Evolutionary conservation across 192 early-diverging fungal species (phyloP), one percentile per base, ranked within the genome.

Genomic region (Coemansia sp.): DNA sequence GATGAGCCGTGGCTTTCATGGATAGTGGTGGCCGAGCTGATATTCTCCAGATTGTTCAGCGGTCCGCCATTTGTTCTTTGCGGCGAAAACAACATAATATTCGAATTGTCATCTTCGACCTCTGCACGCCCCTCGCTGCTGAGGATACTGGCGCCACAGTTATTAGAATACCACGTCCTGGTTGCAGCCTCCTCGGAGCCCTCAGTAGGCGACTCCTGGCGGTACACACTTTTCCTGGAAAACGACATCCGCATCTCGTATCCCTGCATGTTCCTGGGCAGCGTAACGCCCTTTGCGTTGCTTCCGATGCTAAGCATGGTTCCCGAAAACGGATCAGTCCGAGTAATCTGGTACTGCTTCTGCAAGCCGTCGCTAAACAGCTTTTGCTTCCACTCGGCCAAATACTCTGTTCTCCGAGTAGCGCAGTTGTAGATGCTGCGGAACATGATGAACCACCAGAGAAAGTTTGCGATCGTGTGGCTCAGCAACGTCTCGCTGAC

Each of bases 401-500:
- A 46, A 19, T 74, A 77, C 56, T 47, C 34, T 11, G 65, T 28
- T 9, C 81, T 64, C 6, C 69, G 65, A 28, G 72, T 50, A 1
- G 75, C 68, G 58, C 74, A 78, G 30, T 69, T 74, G 45, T 68
- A 72, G 34, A 82, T 69, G 48, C 75, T 59, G 25, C 39, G 55
- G 63, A 61, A 77, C 81, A 82, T 82, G 48, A 82, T 82, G 32
- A 70, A 82, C 81, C 81, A 82, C 71, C 75, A 78, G 6, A 82
- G 54, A 24, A 78, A 70, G 34, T 77, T 77, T 36, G 68, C 56
- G n/a, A 77, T 52, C 3, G 67, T 13, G 27, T 78, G 71, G 45
- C 69, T 74, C 4, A 58, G 2, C 42, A 82, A 13, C 0, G 71
- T 70, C 58, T 78, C 68, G 9, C 62, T 58, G 2, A 74, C 64